Conservation (phyloP, 2,329 filamentous ascomycete genomes). For the Fusarium euwallaceae region DNA sequence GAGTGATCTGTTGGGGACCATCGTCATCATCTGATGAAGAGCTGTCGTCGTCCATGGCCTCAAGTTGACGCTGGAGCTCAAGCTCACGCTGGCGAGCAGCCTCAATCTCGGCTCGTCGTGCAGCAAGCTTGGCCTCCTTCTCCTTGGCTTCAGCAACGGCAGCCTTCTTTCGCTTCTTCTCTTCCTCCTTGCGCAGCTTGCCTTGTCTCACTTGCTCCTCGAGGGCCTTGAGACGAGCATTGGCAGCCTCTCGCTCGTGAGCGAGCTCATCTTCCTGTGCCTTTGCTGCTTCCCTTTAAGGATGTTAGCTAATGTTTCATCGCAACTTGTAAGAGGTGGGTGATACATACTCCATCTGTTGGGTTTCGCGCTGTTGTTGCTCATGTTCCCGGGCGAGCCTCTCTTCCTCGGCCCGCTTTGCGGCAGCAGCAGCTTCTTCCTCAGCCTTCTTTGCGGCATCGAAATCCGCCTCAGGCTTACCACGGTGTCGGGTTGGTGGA, state of each 20-base stretch:
- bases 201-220: conserved; percentile 95
- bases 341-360: conserved; percentile 83
- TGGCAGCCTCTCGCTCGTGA: conserved; percentile 83
- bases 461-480: conserved; percentile 70
- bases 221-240: conserved; percentile 86
- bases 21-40: conserved; percentile 87
- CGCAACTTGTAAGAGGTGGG: neutral
- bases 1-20: conserved; percentile 76
- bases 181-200: conserved; percentile 96
- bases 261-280: conserved; percentile 85
- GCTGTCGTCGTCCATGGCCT: conserved; percentile 78
- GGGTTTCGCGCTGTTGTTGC: conserved; percentile 79
- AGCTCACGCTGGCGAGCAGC: conserved; percentile 90
- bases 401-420: conserved; percentile 75
- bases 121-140: conserved; percentile 85
- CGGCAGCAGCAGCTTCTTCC: conserved; percentile 57
- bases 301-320: conserved; percentile 43
- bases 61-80: conserved; percentile 88
- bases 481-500: conserved; percentile 81
- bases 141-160: conserved; percentile 88
- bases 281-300: conserved; percentile 76
- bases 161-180: conserved; percentile 92
- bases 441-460: conserved; percentile 69
- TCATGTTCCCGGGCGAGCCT: conserved; percentile 79
- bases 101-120: conserved; percentile 91